These are phyloP conservation scores for Psilocybe sp. DNA, from an alignment of 768 basidiomycete genomes.

Conservation along the genomic window DNA sequence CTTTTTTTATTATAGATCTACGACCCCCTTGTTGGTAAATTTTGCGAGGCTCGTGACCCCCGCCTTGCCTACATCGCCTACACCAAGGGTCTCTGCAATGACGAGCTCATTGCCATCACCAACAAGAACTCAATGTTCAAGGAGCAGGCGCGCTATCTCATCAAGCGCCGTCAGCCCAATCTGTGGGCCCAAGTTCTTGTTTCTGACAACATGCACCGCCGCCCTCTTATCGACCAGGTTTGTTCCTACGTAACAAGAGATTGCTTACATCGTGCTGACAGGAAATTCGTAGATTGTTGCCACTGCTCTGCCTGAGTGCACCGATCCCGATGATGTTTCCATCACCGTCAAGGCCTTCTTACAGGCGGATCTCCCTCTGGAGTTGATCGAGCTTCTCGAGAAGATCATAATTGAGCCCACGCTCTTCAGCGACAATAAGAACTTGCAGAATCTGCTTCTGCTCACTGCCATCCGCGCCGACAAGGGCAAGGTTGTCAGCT, in stretches of 20 bases:
- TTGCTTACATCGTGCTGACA: too few species aligned
- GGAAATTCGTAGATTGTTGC: conserved; percentile 66
- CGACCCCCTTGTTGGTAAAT: conserved; percentile 97
- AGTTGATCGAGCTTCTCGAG: conserved; percentile 95
- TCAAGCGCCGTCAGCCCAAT: conserved; percentile 92
- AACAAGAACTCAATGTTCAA: conserved; percentile 99
- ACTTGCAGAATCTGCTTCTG: conserved; percentile 91
- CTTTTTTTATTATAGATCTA: conserved; percentile 77
- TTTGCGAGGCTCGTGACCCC: conserved; percentile 98
- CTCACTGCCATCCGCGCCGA: conserved; percentile 96
- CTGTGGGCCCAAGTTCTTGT: conserved; percentile 95
- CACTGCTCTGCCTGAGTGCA: conserved; percentile 94
- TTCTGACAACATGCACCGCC: conserved; percentile 86
- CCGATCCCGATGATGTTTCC: conserved; percentile 98
- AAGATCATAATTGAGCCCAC: conserved; percentile 98
- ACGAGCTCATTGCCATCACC: conserved; percentile 94
- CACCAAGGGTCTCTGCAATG: conserved; percentile 98
- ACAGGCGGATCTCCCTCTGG: conserved; percentile 92
- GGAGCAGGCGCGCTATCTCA: conserved; percentile 96
- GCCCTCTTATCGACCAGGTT: conserved; percentile 91
- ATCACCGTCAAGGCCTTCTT: conserved; percentile 98
- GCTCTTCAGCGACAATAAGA: conserved; percentile 96
- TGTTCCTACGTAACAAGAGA: conserved; percentile 15
- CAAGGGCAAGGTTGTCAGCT: conserved; percentile 96
- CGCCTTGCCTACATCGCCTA: conserved; percentile 99